A percentile compares a stretch with the other conserved stretches of the same genome.
These are phyloP conservation scores for Uncinocarpus reesii DNA, from an alignment of 2,329 filamentous ascomycete species.

Conservation along the genomic window DNA sequence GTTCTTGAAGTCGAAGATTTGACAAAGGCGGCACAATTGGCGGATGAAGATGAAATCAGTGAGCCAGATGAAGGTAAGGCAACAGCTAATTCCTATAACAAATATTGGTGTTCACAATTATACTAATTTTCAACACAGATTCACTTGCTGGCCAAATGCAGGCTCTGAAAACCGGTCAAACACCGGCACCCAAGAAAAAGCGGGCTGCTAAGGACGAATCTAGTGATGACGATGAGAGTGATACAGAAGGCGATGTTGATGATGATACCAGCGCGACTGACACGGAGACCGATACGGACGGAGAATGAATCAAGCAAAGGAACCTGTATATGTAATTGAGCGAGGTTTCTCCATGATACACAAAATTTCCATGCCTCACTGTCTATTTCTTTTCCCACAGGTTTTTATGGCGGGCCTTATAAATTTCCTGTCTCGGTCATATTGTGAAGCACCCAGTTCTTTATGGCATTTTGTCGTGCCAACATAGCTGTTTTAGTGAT, in stretches of 20 bases:
- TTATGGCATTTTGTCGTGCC: too few relatives aligned
- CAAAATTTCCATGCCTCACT: not conserved
- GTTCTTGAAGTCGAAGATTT: conserved; percentile 82
- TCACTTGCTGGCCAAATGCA: conserved; percentile 86
- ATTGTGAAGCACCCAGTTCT: not conserved
- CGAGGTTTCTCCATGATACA: conserved; percentile 8
- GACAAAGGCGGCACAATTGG: conserved; percentile 68
- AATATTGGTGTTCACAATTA: not conserved
- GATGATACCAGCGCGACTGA: conserved; percentile 48
- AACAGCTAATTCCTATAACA: not conserved
- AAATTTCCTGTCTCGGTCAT: not conserved
- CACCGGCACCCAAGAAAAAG: conserved; percentile 46
- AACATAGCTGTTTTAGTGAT: conserved; percentile 3
- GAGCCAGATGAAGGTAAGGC: conserved; percentile 91
- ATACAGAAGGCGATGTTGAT: conserved; percentile 53
- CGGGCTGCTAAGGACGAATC: conserved; percentile 47
- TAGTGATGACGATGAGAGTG: conserved; percentile 52
- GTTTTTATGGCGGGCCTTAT: not conserved
- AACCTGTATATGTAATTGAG: conserved; percentile 17
- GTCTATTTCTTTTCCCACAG: not conserved
- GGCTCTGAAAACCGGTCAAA: conserved; percentile 61
- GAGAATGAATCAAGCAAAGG: conserved; percentile 39
- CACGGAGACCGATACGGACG: conserved; percentile 71
- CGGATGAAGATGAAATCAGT: conserved; percentile 86
- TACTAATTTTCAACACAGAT: conserved; percentile 44